phyloP scores from a whole-genome alignment of 345 rosid genomes.

The Fremontodendron californicum region DNA sequence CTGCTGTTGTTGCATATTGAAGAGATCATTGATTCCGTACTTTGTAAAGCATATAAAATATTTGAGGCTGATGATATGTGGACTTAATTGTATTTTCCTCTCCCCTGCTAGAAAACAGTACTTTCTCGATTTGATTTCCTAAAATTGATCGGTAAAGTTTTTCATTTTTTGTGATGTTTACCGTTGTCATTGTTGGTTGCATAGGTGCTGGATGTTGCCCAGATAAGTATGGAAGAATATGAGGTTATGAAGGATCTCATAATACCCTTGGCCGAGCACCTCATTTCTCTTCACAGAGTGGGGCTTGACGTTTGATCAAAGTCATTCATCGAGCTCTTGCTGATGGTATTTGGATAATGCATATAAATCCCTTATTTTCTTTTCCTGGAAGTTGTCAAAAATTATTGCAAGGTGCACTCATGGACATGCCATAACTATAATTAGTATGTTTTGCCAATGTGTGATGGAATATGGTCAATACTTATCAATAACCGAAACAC shows the following conservation, averaged over 20 bases:
- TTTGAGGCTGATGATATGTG: no score
- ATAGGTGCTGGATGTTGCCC: slow-evolving; percentile 71
- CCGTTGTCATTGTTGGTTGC: slow-evolving; percentile 19
- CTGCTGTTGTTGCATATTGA: background rate
- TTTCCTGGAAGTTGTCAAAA: background rate
- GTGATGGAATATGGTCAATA: no score
- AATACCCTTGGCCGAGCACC: slow-evolving; percentile 65
- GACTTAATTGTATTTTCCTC: background rate
- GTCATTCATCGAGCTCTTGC: background rate
- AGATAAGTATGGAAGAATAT: slow-evolving; percentile 62
- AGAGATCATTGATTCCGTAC: background rate
- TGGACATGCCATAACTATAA: no score
- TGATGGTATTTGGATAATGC: background rate
- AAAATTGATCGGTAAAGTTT: background rate
- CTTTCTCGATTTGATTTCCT: background rate
- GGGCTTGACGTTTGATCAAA: background rate
- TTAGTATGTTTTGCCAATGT: no score
- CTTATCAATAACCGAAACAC: no score
- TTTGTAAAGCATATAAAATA: background rate
- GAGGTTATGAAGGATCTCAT: slow-evolving; percentile 74
- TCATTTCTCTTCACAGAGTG: background rate
- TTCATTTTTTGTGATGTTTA: background rate
- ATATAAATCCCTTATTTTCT: background rate
- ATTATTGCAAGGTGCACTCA: no score
- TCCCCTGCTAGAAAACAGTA: background rate